Base-by-base conservation (phyloP, 2,329 filamentous ascomycete genomes). In the Nigrospora oryzae region DNA sequence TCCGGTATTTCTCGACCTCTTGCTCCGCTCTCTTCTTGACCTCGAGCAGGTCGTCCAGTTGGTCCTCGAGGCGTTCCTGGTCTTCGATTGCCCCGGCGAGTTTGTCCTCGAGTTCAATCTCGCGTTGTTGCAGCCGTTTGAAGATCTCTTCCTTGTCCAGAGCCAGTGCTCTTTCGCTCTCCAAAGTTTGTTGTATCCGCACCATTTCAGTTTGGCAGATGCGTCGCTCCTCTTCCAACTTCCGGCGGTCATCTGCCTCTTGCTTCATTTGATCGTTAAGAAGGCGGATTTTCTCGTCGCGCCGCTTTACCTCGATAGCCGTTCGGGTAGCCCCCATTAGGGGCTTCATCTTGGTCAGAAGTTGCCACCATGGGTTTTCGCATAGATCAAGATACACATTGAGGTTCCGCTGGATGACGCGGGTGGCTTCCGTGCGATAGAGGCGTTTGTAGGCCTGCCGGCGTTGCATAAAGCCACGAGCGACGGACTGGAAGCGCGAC, bases 81-180 rank as follows among this genome's bases (percentile, higher is more conserved):
- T 99, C 94, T 17, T 95, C 86, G 48, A 97, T 81, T 30, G 91
- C 91, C 35, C 87, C 91, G 34, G 89, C 79, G 28, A 99, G 77
- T 67, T 97, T 96, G 58, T 98, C 94, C 43, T 84, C 87, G 4
- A 99, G 76, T 61, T 98, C 91, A 11, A 82, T 77, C 65, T 98
- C 93, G n/a, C 93, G 85, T 43, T 84, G 71, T 60, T 96, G 93
- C 17, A 98, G 73, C n/a, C 94, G 81, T 61, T 91, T 94, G 73
- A 97, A 98, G 48, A 99, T 98, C 58, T 98, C 93, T 61, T 99
- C 94, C 62, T 98, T 98, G 65, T 99, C 93, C 5, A 98, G 71
- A 1, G 93, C 93, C 36, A 98, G 74, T n/a, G 91, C 88, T 41
- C 93, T 82, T 65, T 98, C 94, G 53, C 90, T 95, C 63, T 98